Conservation (phyloP, 768 basidiomycete species). For the Leucosporidium scottii region DNA sequence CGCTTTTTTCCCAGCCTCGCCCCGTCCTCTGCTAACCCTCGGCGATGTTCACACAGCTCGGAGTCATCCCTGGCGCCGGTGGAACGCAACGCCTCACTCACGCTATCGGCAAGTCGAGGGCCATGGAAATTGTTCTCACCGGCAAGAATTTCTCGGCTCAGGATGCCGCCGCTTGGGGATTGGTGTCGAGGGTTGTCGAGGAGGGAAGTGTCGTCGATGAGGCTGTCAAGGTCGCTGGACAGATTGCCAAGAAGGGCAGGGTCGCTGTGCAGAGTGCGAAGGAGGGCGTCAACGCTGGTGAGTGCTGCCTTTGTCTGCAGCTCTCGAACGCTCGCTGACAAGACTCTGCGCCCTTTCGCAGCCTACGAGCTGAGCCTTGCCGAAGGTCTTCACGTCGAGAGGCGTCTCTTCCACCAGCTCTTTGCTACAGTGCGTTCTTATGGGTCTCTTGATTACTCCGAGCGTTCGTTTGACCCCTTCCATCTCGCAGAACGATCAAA, state of each 20-base stretch:
- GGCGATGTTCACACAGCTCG: slow-evolving; percentile 47
- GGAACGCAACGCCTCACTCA: slow-evolving; percentile 84
- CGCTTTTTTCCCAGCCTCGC: not conserved
- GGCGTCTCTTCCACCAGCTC: slow-evolving; percentile 78
- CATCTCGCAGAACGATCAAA: slow-evolving; percentile 36
- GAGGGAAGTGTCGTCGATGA: slow-evolving; percentile 76
- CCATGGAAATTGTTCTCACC: slow-evolving; percentile 91
- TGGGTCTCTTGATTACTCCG: not conserved
- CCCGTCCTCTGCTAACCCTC: too few relatives aligned
- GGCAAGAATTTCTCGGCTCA: slow-evolving; percentile 71
- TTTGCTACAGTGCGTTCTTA: slow-evolving; percentile 61
- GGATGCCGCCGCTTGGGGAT: slow-evolving; percentile 80
- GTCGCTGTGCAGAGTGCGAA: slow-evolving; percentile 79
- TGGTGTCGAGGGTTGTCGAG: slow-evolving; percentile 74
- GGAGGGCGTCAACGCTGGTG: slow-evolving; percentile 86
- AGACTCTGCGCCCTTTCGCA: slow-evolving; percentile 33
- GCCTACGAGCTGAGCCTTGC: slow-evolving; percentile 73
- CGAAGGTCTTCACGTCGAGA: slow-evolving; percentile 80
- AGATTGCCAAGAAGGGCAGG: slow-evolving; percentile 72
- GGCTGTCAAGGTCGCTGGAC: slow-evolving; percentile 69
- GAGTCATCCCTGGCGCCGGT: slow-evolving; percentile 88
- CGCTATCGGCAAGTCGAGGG: slow-evolving; percentile 79
- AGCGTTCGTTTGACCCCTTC: not conserved
- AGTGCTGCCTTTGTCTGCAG: slow-evolving; percentile 23
- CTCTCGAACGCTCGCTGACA: not conserved